Evolutionary conservation across 1,139 yeast species (phyloP).

Genomic region (Debaryomyces sp.): DNA sequence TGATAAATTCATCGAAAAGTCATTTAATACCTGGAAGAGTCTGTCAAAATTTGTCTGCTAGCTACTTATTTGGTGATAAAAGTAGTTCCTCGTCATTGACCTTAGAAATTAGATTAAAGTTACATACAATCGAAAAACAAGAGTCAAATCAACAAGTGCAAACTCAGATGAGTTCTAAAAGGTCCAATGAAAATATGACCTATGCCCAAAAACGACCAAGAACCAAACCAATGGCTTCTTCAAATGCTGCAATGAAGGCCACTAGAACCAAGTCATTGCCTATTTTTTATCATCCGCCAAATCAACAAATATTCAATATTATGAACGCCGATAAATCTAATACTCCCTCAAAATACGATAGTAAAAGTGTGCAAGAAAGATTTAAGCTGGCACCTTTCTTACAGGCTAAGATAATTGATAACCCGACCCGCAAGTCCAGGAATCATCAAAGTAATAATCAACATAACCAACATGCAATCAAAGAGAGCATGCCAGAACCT

Average conservation of each 20-base stretch:
- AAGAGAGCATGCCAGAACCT: slow-evolving; percentile 37
- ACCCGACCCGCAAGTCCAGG: slow-evolving; percentile 24
- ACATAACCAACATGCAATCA: slow-evolving; percentile 15
- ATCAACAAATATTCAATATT: slow-evolving; percentile 43
- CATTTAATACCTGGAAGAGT: slow-evolving; percentile 67
- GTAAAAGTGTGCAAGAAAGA: slow-evolving; percentile 47
- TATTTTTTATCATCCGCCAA: slow-evolving; percentile 48
- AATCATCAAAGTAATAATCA: not conserved
- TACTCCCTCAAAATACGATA: slow-evolving; percentile 41
- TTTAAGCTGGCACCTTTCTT: slow-evolving; percentile 53
- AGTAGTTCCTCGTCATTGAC: slow-evolving; percentile 52
- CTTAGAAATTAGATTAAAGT: slow-evolving; percentile 63
- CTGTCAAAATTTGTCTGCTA: slow-evolving; percentile 66
- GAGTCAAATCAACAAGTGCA: slow-evolving; percentile 11
- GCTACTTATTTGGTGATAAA: slow-evolving; percentile 48
- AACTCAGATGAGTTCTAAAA: slow-evolving; percentile 13
- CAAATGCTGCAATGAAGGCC: slow-evolving; percentile 49
- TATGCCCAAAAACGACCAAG: slow-evolving; percentile 4
- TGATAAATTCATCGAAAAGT: slow-evolving; percentile 30
- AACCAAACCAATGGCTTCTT: slow-evolving; percentile 11
- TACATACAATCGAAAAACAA: slow-evolving; percentile 44
- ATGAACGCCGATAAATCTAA: slow-evolving; percentile 48
- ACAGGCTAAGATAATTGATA: slow-evolving; percentile 42
- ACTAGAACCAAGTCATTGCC: slow-evolving; percentile 69
- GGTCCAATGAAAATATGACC: slow-evolving; percentile 9